Evolutionary conservation across 2,329 filamentous ascomycete species (phyloP).

Genomic region (Cadophora sp.): DNA sequence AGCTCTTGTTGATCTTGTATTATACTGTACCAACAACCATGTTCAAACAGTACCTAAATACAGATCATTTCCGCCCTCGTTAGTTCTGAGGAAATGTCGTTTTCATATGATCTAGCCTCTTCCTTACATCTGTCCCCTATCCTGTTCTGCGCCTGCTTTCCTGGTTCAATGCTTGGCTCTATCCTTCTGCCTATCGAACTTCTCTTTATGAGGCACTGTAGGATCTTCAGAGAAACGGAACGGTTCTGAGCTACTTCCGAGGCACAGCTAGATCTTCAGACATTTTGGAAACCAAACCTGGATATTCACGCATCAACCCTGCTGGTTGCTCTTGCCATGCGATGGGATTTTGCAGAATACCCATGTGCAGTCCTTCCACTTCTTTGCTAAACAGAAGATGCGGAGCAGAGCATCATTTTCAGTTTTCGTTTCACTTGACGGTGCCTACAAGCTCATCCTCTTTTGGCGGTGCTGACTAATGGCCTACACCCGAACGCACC

Average conservation of each 20-base stretch:
- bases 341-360: no score
- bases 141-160: neutral
- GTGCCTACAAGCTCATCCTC: neutral
- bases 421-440: neutral
- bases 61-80: neutral
- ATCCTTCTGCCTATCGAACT: no score
- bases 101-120: neutral
- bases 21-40: neutral
- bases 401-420: neutral
- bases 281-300: no score
- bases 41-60: neutral
- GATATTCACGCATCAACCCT: no score
- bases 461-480: constrained; percentile 4
- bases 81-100: neutral
- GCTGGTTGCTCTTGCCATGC: no score
- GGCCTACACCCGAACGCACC: neutral
- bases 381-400: neutral
- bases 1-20: neutral
- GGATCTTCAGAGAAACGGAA: no score
- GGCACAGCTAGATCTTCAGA: no score
- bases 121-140: neutral
- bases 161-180: no score
- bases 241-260: no score
- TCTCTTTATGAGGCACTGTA: no score
- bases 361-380: no score